phyloP scores from a whole-genome alignment of 352 stramenopile genomes.

The Phytophthora crassamura region DNA sequence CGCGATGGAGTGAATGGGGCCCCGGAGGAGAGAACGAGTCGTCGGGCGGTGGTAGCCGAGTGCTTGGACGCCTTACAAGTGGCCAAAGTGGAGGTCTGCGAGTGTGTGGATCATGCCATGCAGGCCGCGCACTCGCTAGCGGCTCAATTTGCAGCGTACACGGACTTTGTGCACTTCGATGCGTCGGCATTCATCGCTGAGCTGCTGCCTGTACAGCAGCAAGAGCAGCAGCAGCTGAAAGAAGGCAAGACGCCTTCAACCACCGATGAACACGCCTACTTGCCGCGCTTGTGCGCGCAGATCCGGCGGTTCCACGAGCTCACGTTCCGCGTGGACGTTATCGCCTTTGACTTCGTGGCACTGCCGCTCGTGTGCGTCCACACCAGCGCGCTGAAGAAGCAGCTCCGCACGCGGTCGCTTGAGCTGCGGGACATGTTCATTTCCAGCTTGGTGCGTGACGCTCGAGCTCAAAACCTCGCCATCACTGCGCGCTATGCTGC shows the following conservation, averaged over 20 bases:
- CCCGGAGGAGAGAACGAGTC: slow-evolving; percentile 13
- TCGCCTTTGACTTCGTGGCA: slow-evolving; percentile 78
- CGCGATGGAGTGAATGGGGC: background rate
- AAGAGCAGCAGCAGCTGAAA: slow-evolving; percentile 41
- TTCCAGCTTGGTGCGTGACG: slow-evolving; percentile 79
- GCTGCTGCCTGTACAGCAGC: slow-evolving; percentile 49
- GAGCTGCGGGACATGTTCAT: slow-evolving; percentile 84
- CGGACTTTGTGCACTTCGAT: slow-evolving; percentile 87
- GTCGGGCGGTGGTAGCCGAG: slow-evolving; percentile 48
- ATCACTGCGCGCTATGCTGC: slow-evolving; percentile 91
- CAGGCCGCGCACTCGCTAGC: slow-evolving; percentile 68
- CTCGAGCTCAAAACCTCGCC: slow-evolving; percentile 83
- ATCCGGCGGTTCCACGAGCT: slow-evolving; percentile 85
- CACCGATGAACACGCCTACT: slow-evolving; percentile 34
- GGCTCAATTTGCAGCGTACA: slow-evolving; percentile 78
- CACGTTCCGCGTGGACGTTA: slow-evolving; percentile 59
- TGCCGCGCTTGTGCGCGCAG: slow-evolving; percentile 62
- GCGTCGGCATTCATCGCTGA: slow-evolving; percentile 70
- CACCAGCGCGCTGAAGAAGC: slow-evolving; percentile 67
- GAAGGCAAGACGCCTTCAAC: slow-evolving; percentile 21
- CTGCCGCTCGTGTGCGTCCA: slow-evolving; percentile 85
- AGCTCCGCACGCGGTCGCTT: slow-evolving; percentile 70
- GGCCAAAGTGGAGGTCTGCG: slow-evolving; percentile 63
- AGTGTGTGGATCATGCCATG: slow-evolving; percentile 73
- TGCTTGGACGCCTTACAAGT: slow-evolving; percentile 52